Evolutionary conservation across 2,329 filamentous ascomycete species (phyloP).

Genomic region (Penicillium sp.): DNA sequence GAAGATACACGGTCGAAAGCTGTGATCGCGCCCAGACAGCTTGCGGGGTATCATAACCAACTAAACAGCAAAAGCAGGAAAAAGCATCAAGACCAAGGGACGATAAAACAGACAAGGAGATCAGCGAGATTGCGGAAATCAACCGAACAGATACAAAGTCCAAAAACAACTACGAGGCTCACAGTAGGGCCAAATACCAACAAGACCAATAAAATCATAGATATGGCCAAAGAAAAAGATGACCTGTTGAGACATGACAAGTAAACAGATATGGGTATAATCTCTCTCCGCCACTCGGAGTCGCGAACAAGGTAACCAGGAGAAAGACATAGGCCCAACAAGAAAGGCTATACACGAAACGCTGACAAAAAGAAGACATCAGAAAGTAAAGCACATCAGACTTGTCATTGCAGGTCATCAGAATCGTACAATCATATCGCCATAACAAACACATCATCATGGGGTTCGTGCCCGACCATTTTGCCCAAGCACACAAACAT

Average conservation of each 20-base stretch:
- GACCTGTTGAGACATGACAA: constrained; percentile 23
- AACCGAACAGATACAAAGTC: constrained; percentile 1
- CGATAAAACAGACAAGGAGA: neutral
- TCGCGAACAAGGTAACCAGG: constrained; percentile 13
- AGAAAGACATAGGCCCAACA: constrained; percentile 12
- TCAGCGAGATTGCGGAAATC: neutral
- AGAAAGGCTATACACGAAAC: constrained; percentile 16
- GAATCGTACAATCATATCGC: constrained; percentile 37
- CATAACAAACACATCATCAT: constrained; percentile 18
- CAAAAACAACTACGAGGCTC: constrained; percentile 2
- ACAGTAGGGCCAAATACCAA: neutral
- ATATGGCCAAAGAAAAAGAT: constrained; percentile 19
- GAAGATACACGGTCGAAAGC: neutral
- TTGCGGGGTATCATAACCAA: constrained; percentile 10
- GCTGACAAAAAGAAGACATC: constrained; percentile 15
- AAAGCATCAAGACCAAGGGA: neutral
- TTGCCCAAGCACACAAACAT: constrained; percentile 13
- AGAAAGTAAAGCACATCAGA: constrained; percentile 19
- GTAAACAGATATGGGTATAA: constrained; percentile 23
- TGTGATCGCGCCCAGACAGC: constrained; percentile 7
- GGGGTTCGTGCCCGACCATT: neutral
- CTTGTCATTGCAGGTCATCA: constrained; percentile 34
- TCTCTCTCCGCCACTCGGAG: constrained; percentile 22
- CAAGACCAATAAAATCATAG: constrained; percentile 6
- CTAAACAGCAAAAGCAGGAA: constrained; percentile 2